These are phyloP conservation scores for Camellia oleifera DNA, from an alignment of 179 eudicot genomes.

Conservation along the genomic window DNA sequence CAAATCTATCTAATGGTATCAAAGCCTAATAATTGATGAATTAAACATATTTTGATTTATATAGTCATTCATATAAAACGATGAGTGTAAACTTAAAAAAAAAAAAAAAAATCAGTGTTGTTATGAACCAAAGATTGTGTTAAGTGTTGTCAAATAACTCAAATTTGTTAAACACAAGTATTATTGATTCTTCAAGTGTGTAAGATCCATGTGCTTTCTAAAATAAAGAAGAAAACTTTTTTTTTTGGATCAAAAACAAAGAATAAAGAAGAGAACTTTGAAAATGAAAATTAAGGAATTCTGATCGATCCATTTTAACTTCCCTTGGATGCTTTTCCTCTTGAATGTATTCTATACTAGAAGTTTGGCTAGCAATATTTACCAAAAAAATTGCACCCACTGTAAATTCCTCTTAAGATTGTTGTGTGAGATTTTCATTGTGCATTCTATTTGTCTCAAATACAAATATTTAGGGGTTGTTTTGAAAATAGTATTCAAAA, in stretches of 20 bases:
- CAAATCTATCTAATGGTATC: no score
- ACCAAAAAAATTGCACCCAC: neutral
- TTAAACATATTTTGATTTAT: no score
- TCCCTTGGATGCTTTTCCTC: neutral
- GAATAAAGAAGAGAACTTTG: neutral
- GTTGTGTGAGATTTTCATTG: neutral
- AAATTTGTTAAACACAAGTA: no score
- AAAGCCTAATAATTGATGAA: no score
- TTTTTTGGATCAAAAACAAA: no score
- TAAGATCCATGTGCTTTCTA: neutral
- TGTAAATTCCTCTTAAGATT: neutral
- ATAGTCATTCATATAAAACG: no score
- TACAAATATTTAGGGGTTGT: neutral
- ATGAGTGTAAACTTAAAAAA: no score
- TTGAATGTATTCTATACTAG: neutral
- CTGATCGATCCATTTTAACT: neutral
- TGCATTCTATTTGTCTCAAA: neutral
- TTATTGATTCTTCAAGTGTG: no score
- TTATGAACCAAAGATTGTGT: no score
- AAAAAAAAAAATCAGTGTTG: no score
- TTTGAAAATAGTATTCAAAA: neutral
- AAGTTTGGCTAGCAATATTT: neutral
- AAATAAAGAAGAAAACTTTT: neutral
- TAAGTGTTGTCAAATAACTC: no score
- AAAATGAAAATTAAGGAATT: neutral